Evolutionary conservation across 441 rosid genomes (phyloP).

Genomic region (Gossypium aridum): DNA sequence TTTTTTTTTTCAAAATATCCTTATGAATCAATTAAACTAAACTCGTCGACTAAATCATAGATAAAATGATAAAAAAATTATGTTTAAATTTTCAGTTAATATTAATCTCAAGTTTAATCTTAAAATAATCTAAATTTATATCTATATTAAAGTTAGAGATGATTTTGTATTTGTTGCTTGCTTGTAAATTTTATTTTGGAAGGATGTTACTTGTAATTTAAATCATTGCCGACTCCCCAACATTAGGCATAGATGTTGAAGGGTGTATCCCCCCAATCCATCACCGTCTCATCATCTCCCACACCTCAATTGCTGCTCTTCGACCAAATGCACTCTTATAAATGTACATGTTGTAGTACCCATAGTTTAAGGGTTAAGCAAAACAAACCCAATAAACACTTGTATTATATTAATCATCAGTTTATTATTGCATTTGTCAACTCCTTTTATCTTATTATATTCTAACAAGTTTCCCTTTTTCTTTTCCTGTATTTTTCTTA

Average conservation of each 20-base stretch:
- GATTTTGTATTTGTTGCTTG: too few species aligned
- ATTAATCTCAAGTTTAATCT: too few species aligned
- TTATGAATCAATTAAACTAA: not conserved
- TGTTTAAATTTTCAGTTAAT: too few species aligned
- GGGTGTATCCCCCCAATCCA: not conserved
- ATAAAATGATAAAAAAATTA: too few species aligned
- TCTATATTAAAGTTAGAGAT: too few species aligned
- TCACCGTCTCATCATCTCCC: not conserved
- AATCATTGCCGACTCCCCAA: slow-evolving; percentile 31
- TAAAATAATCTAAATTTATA: too few species aligned
- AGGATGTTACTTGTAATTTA: slow-evolving; percentile 16
- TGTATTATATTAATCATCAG: not conserved
- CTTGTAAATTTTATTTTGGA: too few species aligned
- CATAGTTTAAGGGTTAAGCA: slow-evolving; percentile 32
- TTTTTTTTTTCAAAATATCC: too few species aligned
- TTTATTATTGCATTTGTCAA: slow-evolving; percentile 14
- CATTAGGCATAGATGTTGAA: not conserved
- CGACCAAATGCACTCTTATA: slow-evolving; percentile 9
- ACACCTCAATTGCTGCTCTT: slow-evolving; percentile 6
- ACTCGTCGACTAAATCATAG: not conserved
- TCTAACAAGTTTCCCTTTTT: not conserved
- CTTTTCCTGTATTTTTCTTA: not conserved
- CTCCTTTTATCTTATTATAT: not conserved
- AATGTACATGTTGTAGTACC: slow-evolving; percentile 9
- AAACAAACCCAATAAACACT: not conserved